Conservation (phyloP, 2,329 filamentous ascomycete genomes). For the Shiraia bambusicola region DNA sequence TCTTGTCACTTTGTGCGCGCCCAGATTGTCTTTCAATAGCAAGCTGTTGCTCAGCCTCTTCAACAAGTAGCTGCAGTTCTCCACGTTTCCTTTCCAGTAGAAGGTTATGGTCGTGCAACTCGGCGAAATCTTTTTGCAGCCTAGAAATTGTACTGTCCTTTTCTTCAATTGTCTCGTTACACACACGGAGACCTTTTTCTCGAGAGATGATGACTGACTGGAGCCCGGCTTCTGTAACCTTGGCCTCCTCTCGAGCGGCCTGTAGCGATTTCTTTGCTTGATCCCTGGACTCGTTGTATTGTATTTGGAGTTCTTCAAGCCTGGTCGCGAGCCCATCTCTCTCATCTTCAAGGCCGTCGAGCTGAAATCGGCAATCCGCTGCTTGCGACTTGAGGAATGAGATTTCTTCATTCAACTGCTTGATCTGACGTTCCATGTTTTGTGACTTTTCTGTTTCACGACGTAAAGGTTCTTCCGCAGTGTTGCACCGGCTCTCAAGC, state of each 20-base stretch:
- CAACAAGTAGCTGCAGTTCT: constrained; percentile 32
- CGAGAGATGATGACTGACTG: constrained; percentile 22
- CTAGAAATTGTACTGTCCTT: constrained; percentile 8
- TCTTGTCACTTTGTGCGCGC: constrained; percentile 19
- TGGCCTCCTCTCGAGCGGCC: constrained; percentile 22
- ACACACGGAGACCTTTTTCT: constrained; percentile 18
- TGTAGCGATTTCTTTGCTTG: constrained; percentile 33
- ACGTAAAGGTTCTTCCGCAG: constrained; percentile 56
- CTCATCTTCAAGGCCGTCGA: constrained; percentile 43
- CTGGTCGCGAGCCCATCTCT: constrained; percentile 36
- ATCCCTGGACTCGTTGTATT: constrained; percentile 43
- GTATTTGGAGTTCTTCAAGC: constrained; percentile 35
- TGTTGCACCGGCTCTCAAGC: constrained; percentile 58
- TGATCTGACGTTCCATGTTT: constrained; percentile 35
- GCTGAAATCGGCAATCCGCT: constrained; percentile 26
- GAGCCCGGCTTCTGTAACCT: constrained; percentile 43
- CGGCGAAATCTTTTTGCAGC: constrained; percentile 4
- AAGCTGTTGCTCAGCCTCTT: constrained; percentile 25
- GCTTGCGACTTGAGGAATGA: constrained; percentile 33
- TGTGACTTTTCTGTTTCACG: constrained; percentile 45
- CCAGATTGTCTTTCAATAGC: constrained; percentile 18
- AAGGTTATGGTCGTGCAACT: constrained; percentile 7
- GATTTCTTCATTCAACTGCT: constrained; percentile 39
- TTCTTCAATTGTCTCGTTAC: constrained; percentile 9
- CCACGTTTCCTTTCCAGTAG: constrained; percentile 27